Evolutionary conservation across 2,329 filamentous ascomycete species (phyloP).

Genomic region (Fusarium poae): DNA sequence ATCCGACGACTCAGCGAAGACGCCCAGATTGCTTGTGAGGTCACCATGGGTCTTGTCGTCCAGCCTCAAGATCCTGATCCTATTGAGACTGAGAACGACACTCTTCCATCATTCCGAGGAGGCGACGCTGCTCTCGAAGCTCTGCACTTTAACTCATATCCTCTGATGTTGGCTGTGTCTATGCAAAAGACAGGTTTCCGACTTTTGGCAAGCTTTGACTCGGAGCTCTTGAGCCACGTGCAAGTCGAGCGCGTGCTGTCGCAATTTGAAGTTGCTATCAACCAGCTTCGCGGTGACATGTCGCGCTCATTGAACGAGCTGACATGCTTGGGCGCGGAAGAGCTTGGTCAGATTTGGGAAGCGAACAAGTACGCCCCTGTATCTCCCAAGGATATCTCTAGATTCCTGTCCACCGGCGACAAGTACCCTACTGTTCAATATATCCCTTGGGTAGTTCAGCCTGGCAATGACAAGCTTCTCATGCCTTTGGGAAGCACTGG

Average conservation of each 20-base stretch:
- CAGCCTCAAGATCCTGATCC: constrained; percentile 57
- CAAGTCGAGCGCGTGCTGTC: constrained; percentile 66
- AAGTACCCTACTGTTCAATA: constrained; percentile 39
- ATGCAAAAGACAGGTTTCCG: constrained; percentile 66
- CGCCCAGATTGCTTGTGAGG: constrained; percentile 67
- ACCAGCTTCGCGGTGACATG: constrained; percentile 60
- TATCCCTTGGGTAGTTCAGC: constrained; percentile 50
- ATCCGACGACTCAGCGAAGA: constrained; percentile 60
- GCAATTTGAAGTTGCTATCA: constrained; percentile 64
- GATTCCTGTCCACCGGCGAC: constrained; percentile 38
- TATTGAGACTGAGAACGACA: constrained; percentile 22
- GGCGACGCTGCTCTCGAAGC: constrained; percentile 69
- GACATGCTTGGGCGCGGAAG: constrained; percentile 53
- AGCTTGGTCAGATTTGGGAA: constrained; percentile 54
- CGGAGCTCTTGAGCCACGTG: constrained; percentile 63
- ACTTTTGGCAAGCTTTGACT: constrained; percentile 73
- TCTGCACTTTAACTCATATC: constrained; percentile 68
- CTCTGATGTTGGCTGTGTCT: constrained; percentile 73
- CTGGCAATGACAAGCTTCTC: constrained; percentile 44
- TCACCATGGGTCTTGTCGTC: constrained; percentile 65
- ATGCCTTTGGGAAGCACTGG: constrained; percentile 51
- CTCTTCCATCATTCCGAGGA: constrained; percentile 61
- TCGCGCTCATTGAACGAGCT: constrained; percentile 53
- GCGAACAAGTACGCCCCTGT: constrained; percentile 46
- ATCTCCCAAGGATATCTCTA: constrained; percentile 28